These are phyloP conservation scores for Agaricus blazei DNA, from an alignment of 768 basidiomycete genomes.

Conservation along the genomic window DNA sequence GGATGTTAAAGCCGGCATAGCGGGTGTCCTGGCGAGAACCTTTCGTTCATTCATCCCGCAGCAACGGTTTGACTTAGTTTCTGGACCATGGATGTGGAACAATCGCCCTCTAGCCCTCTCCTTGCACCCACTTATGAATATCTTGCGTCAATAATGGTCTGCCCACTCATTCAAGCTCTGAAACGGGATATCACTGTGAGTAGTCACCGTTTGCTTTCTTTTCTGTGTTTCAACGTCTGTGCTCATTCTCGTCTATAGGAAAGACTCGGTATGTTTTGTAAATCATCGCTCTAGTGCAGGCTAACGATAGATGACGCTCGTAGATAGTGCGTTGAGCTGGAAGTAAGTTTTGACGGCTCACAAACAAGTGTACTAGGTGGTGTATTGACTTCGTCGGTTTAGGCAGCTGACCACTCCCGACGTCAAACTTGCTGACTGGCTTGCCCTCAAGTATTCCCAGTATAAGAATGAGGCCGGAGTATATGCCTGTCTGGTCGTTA, in stretches of 20 bases:
- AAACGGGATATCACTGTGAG: slow-evolving; percentile 67
- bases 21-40: too few relatives aligned
- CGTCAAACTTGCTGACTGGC: slow-evolving; percentile 72
- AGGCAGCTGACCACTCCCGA: slow-evolving; percentile 84
- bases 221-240: not conserved
- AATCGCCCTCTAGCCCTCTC: slow-evolving; percentile 26
- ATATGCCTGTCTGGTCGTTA: slow-evolving; percentile 72
- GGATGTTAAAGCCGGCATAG: too few relatives aligned
- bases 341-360: slow-evolving; percentile 46
- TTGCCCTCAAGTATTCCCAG: slow-evolving; percentile 74
- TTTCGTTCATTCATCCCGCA: too few relatives aligned
- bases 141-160: slow-evolving; percentile 64
- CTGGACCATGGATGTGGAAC: slow-evolving; percentile 36
- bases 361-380: not conserved
- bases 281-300: too few relatives aligned
- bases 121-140: slow-evolving; percentile 54
- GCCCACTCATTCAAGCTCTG: slow-evolving; percentile 70
- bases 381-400: not conserved
- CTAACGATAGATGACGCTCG: not conserved
- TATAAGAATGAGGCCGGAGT: slow-evolving; percentile 71
- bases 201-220: not conserved
- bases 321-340: slow-evolving; percentile 75
- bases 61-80: not conserved
- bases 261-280: slow-evolving; percentile 34
- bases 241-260: slow-evolving; percentile 26